Conservation (phyloP, 371 early-diverging fungal genomes). For the Apophysomyces trapeziformis region DNA sequence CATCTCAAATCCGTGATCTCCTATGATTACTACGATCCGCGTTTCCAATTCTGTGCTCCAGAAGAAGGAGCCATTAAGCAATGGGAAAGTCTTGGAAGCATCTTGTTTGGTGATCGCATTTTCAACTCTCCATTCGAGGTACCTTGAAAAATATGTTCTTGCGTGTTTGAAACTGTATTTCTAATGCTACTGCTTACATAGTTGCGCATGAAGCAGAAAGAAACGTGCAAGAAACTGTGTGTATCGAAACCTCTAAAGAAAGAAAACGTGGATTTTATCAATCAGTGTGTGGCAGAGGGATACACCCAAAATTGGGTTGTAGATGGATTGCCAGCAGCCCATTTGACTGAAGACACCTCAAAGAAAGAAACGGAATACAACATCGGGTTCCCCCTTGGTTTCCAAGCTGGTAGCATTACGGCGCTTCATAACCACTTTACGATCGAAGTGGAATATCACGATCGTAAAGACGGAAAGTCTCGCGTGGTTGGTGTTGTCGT, state of each 20-base stretch:
- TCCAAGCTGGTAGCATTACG: constrained; percentile 10
- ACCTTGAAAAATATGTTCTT: constrained; percentile 12
- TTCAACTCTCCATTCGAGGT: constrained; percentile 81
- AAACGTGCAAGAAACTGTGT: constrained; percentile 69
- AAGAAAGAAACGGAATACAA: constrained; percentile 57
- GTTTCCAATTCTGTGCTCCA: constrained; percentile 86
- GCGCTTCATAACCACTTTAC: constrained; percentile 89
- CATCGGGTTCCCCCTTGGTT: constrained; percentile 78
- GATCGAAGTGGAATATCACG: constrained; percentile 85
- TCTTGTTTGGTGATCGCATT: constrained; percentile 93
- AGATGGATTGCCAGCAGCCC: constrained; percentile 89
- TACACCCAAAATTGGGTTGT: constrained; percentile 81
- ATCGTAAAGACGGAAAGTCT: constrained; percentile 57
- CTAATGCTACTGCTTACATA: not conserved
- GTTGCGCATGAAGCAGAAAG: constrained; percentile 39
- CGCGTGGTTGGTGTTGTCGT: constrained; percentile 93
- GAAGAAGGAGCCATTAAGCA: constrained; percentile 62
- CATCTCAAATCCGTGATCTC: constrained; percentile 76
- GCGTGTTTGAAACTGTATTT: not conserved
- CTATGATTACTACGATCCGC: constrained; percentile 83
- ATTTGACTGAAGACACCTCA: constrained; percentile 28
- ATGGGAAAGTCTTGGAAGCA: constrained; percentile 83
- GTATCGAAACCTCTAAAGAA: constrained; percentile 52
- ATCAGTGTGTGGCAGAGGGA: constrained; percentile 76
- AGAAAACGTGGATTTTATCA: constrained; percentile 81